phyloP scores from a whole-genome alignment of 495 filamentous ascomycete species.

The Aspergillus sclerotiicarbonarius region DNA sequence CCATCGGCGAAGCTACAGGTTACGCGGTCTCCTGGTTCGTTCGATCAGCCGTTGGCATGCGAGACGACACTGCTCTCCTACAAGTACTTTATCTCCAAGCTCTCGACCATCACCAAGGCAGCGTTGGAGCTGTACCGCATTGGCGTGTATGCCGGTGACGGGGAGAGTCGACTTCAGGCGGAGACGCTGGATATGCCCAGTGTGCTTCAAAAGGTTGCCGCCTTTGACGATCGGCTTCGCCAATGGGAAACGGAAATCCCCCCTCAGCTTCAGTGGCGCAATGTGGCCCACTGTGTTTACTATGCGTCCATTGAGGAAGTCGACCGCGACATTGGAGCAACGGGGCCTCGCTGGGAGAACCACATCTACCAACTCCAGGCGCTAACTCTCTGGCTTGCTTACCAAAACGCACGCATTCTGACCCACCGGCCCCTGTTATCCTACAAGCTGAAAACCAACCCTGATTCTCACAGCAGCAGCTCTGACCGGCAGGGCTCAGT shows the following conservation, averaged over 20 bases:
- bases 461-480: no score
- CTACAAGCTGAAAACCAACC: conserved; percentile 15
- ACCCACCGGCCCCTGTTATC: conserved; percentile 26
- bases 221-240: conserved; percentile 10
- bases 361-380: conserved; percentile 34
- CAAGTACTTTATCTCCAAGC: conserved; percentile 32
- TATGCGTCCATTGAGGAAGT: conserved; percentile 25
- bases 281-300: not conserved
- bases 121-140: conserved; percentile 29
- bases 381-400: conserved; percentile 25
- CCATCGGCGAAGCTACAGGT: conserved; percentile 16
- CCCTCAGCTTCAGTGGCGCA: conserved; percentile 8
- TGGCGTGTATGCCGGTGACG: not conserved
- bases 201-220: conserved; percentile 15
- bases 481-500: not conserved
- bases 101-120: conserved; percentile 25
- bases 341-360: conserved; percentile 24
- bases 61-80: conserved; percentile 26
- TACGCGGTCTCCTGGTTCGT: conserved; percentile 12
- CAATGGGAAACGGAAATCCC: conserved; percentile 25
- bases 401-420: conserved; percentile 27
- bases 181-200: not conserved
- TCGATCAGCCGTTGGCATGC: conserved; percentile 9
- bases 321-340: conserved; percentile 28
- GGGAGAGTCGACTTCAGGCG: no score